phyloP scores from a whole-genome alignment of 129 eudicot genomes.

The Tagetes erecta region DNA sequence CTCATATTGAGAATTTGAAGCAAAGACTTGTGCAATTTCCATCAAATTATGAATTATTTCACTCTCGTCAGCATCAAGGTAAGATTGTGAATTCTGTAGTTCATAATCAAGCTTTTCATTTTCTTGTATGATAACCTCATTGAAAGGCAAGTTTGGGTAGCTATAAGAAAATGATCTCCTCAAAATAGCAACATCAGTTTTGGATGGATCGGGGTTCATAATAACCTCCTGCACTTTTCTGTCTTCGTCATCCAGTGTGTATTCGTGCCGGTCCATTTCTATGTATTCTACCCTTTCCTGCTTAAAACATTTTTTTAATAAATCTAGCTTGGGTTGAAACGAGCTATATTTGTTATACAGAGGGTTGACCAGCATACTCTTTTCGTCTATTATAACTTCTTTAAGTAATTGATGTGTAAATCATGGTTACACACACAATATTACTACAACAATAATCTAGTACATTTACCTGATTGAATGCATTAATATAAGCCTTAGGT shows the following conservation, averaged over 20 bases:
- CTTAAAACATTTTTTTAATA: conserved; percentile 1
- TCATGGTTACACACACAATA: not conserved
- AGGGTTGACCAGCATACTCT: not conserved
- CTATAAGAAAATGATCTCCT: conserved; percentile 80
- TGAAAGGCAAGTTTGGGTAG: conserved; percentile 72
- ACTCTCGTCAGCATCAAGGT: conserved; percentile 66
- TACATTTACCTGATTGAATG: not conserved
- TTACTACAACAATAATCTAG: not conserved
- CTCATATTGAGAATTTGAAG: conserved; percentile 40
- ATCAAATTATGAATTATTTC: conserved; percentile 76
- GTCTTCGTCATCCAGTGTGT: conserved; percentile 85
- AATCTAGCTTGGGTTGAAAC: not conserved
- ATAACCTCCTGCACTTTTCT: conserved; percentile 62
- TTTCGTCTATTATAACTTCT: not conserved
- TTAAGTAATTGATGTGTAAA: not conserved
- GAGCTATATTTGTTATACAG: not conserved
- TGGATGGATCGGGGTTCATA: conserved; percentile 60
- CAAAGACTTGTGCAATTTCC: conserved; percentile 65
- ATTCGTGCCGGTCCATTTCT: conserved; percentile 71
- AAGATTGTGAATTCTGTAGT: conserved; percentile 73
- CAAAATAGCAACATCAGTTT: conserved; percentile 49
- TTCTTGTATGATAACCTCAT: conserved; percentile 69
- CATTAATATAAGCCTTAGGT: not conserved
- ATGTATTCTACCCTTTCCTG: conserved; percentile 79
- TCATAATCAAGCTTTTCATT: conserved; percentile 77